Evolutionary conservation across 208 protist species (phyloP).

Genomic region (Trypanosoma congolense): DNA sequence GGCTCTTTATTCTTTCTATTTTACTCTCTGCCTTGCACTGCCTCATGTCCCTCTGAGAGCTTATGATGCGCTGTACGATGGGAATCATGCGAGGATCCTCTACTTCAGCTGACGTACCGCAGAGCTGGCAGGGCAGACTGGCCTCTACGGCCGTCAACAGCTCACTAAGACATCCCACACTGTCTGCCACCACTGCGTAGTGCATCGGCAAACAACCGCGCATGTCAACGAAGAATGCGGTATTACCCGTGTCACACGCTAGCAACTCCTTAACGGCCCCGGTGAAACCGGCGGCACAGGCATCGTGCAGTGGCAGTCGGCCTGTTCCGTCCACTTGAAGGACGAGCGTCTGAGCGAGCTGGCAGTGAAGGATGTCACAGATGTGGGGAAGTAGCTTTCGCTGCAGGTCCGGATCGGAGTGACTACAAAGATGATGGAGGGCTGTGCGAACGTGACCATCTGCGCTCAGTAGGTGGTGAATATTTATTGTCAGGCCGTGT

Average conservation of each 20-base stretch:
- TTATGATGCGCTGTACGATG: constrained; percentile 9
- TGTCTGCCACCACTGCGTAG: constrained; percentile 21
- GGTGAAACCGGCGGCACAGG: constrained; percentile 40
- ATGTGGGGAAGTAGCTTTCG: constrained; percentile 33
- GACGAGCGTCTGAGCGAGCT: constrained; percentile 16
- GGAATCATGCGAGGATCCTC: constrained; percentile 10
- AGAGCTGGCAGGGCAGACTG: constrained; percentile 12
- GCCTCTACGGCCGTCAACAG: constrained; percentile 5
- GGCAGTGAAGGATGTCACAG: constrained; percentile 17
- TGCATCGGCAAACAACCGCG: constrained; percentile 61
- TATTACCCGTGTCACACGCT: constrained; percentile 14
- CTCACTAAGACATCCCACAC: constrained; percentile 2
- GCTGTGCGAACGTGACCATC: constrained; percentile 41
- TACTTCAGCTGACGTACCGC: constrained; percentile 6
- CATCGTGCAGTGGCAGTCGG: constrained; percentile 53
- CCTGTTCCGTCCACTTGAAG: constrained; percentile 35
- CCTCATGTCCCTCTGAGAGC: no score
- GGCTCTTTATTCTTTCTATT: background rate
- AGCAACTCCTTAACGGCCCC: constrained; percentile 38
- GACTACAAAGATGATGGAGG: constrained; percentile 58
- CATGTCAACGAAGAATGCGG: constrained; percentile 34
- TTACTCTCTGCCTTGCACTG: background rate
- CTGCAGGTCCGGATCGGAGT: constrained; percentile 29
- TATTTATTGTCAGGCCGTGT: constrained; percentile 14
- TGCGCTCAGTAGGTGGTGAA: constrained; percentile 30